Conservation (phyloP, 2,329 filamentous ascomycete species). For the Trichoderma koningii region DNA sequence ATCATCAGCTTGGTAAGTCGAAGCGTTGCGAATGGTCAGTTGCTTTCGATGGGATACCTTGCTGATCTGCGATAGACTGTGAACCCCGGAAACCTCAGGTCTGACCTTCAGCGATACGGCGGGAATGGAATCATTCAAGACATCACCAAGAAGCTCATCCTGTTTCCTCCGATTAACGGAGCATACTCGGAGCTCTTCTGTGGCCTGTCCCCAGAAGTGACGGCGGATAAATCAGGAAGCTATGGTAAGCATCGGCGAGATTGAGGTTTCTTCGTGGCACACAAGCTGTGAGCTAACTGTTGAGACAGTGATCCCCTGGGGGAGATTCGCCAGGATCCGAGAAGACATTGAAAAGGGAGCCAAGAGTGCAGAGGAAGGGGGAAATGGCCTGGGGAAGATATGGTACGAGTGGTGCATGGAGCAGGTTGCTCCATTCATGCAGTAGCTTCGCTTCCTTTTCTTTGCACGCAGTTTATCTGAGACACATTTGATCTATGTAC, state of each 20-base stretch:
- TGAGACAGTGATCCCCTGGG: conserved; percentile 8
- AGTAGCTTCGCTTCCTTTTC: neutral
- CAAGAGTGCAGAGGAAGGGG: conserved; percentile 2
- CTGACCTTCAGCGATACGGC: conserved; percentile 40
- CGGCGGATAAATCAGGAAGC: conserved; percentile 2
- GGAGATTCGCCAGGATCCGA: conserved; percentile 16
- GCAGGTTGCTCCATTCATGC: conserved; percentile 15
- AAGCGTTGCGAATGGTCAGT: neutral
- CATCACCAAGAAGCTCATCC: neutral
- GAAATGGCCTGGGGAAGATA: conserved; percentile 20
- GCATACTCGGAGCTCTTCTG: conserved; percentile 26
- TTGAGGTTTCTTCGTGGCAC: neutral
- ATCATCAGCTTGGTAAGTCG: conserved; percentile 34
- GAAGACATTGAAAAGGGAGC: conserved; percentile 15
- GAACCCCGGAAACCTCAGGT: conserved; percentile 46
- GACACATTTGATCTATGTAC: no score
- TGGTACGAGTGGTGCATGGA: conserved; percentile 24
- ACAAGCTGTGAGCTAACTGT: neutral
- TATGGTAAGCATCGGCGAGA: neutral
- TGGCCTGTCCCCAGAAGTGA: conserved; percentile 22
- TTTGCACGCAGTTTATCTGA: neutral
- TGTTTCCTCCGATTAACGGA: conserved; percentile 19
- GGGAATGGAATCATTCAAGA: neutral
- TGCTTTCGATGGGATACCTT: neutral
- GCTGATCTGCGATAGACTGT: conserved; percentile 27